These are phyloP conservation scores for Garcia nutans DNA, from an alignment of 345 rosid species.

Conservation along the genomic window DNA sequence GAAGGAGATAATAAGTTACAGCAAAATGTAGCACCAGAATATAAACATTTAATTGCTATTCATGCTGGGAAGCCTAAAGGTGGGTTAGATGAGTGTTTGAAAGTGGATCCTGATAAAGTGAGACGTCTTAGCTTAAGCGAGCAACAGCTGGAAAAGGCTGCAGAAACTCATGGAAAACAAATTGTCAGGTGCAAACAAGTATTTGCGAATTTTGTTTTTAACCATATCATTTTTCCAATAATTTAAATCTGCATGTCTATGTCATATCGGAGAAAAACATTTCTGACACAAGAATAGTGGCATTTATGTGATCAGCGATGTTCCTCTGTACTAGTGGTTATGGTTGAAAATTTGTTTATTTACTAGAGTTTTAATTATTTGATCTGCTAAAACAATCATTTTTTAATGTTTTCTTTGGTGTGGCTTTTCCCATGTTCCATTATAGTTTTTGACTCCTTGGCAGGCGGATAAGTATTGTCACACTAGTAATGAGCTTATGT, in stretches of 20 bases:
- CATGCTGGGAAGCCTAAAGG: conserved; percentile 62
- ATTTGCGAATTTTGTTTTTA: not conserved
- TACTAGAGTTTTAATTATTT: not conserved
- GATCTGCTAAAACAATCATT: not conserved
- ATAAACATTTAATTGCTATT: conserved; percentile 54
- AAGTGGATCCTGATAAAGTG: conserved; percentile 46
- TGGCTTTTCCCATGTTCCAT: not conserved
- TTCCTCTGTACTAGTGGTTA: not conserved
- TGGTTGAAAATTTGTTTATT: conserved; percentile 2
- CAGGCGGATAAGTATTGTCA: not conserved
- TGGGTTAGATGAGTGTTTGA: conserved; percentile 44
- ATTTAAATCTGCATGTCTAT: not conserved
- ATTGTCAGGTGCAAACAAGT: conserved; percentile 47
- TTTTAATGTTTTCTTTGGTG: not conserved
- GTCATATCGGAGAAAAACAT: not conserved
- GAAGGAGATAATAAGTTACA: conserved; percentile 17
- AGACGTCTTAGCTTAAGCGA: conserved; percentile 69
- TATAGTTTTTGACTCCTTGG: not conserved
- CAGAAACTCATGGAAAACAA: conserved; percentile 47
- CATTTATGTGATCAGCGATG: not conserved
- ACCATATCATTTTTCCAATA: not conserved
- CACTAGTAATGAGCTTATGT: not conserved
- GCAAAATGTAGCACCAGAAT: conserved; percentile 25
- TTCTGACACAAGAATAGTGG: not conserved
- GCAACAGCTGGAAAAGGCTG: conserved; percentile 57